Base-by-base conservation (phyloP, 371 early-diverging fungal species). In the Dichotomocladium elegans region DNA sequence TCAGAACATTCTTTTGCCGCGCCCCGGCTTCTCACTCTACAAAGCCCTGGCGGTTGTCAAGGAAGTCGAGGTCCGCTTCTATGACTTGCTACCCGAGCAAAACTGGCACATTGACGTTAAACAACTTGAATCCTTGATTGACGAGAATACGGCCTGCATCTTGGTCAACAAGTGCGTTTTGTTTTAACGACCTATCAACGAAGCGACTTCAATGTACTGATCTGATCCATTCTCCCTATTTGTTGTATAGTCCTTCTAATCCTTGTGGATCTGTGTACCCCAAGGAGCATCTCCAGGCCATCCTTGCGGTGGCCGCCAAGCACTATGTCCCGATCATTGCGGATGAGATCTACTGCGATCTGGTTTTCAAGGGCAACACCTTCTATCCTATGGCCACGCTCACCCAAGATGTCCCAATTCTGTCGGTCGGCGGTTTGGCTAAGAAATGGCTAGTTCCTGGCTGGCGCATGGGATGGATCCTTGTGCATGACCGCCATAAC, bases 361-460 rank as follows among this genome's bases (percentile, higher is more conserved):
- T 95, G 72, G 93, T 89, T 26, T 95, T 93, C 61, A 53, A 72
- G 40, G 82, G 76, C 15, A 74, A 76, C 51, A 66, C 64, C 11
- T 92, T 91, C 59, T 77, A 72, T 42, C 82, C 91, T 10, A 71
- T 89, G 52, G 91, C 93, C 10, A 69, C 85, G 2, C 66, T 95
- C 45, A 87, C 91, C 8, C 68, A 66, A 22, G 84, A 83, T 3
- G 92, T 95, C 2, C 95, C 95, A 8, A 75, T 95, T 28, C 68
- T 95, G 35, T 71, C 90, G 1, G 86, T 89, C 3, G 89, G 95
- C 58, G 95, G 95, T 11, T 68, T 95, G 27, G 94, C 95, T 40
- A 95, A 95, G 76, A 86, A 87, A 63, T 94, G 83, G 80, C 77
- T 94, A 10, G 90, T 94, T 1, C 95, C 95, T 33, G 95, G 95